Base-by-base conservation (phyloP, 768 basidiomycete genomes). In the Coprinopsis cinerea region DNA sequence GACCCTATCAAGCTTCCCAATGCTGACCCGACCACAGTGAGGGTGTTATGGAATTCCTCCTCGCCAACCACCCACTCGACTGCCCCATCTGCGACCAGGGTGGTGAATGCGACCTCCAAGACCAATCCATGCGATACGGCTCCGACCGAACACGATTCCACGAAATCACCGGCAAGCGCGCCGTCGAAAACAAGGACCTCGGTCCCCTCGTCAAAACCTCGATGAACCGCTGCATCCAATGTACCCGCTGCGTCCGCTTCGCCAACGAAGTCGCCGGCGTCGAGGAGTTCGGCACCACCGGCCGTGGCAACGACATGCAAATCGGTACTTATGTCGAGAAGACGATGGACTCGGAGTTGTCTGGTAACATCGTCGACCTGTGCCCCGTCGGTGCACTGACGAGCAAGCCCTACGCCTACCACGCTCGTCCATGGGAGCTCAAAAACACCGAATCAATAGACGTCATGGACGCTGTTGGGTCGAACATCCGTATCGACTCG, bases 41-140 rank as follows among this genome's bases (percentile, higher is more conserved):
- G 68, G 96, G 96, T 44, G 95, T 98, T 52, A 98, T 99, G 96
- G 96, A 98, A 63, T 96, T 98, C 70, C 77, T 98, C 32, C 82
- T 98, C 53, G 82, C 95, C 51, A 98, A 99, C 68, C 96, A 99
- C 61, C 96, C 96, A 1, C 78, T 99, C 49, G 96, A 99, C 66
- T 99, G 96, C 68, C 96, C 96, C 18, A 88, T 98, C 55, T 99
- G 96, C 61, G 96, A 99, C 65, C 94, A 98, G 69, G 95, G 94
- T 64, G 95, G 96, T 51, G 94, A 97, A 77, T 99, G 94, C 66
- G 94, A 97, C 65, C 79, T 97, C 6, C 95, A 98, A 73, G 95
- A 97, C 70, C 95, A 97, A 67, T 95, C 95, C 13, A 98, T 98
- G 93, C 87, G 95, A 47, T 99, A 98, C 62, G 96, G 96, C 35